These are phyloP conservation scores for Cercophora newfieldiana DNA, from an alignment of 495 filamentous ascomycete species.

Conservation along the genomic window DNA sequence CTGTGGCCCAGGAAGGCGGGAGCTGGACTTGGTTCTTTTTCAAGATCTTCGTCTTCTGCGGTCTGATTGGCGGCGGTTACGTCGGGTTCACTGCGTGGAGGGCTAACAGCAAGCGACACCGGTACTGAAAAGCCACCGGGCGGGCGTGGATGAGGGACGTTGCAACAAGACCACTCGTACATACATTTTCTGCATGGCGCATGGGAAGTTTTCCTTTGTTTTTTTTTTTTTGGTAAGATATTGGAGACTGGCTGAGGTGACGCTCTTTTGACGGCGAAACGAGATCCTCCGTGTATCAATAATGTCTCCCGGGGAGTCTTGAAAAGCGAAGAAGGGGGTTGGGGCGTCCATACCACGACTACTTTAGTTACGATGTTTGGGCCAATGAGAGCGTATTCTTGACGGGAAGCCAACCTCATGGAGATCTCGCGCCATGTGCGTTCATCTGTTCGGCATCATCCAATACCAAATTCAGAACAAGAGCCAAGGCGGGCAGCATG, in stretches of 20 bases:
- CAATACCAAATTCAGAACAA: too few relatives aligned
- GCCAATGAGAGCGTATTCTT: slow-evolving; percentile 1
- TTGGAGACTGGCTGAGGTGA: not conserved
- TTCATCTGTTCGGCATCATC: too few relatives aligned
- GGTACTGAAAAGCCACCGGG: slow-evolving; percentile 59
- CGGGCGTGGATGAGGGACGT: not conserved
- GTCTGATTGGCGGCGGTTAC: slow-evolving; percentile 71
- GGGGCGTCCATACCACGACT: slow-evolving; percentile 5
- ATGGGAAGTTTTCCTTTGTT: slow-evolving; percentile 10
- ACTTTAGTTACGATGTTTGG: slow-evolving; percentile 2
- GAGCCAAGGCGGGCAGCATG: too few relatives aligned
- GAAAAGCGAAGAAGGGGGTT: slow-evolving; percentile 6
- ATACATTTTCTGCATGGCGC: slow-evolving; percentile 25
- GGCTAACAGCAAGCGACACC: slow-evolving; percentile 64
- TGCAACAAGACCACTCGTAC: slow-evolving; percentile 16
- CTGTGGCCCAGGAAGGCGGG: slow-evolving; percentile 44
- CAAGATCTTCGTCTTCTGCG: slow-evolving; percentile 75
- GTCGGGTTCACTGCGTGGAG: slow-evolving; percentile 83
- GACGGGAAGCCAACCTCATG: not conserved
- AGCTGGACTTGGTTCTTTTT: slow-evolving; percentile 93
- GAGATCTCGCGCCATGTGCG: not conserved
- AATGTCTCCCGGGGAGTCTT: slow-evolving; percentile 8
- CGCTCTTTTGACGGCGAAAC: slow-evolving; percentile 4
- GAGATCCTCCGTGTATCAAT: slow-evolving; percentile 17
- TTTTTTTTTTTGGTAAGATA: slow-evolving; percentile 1